Conservation (phyloP, 306 rosid genomes). For the Cucumis melo region DNA sequence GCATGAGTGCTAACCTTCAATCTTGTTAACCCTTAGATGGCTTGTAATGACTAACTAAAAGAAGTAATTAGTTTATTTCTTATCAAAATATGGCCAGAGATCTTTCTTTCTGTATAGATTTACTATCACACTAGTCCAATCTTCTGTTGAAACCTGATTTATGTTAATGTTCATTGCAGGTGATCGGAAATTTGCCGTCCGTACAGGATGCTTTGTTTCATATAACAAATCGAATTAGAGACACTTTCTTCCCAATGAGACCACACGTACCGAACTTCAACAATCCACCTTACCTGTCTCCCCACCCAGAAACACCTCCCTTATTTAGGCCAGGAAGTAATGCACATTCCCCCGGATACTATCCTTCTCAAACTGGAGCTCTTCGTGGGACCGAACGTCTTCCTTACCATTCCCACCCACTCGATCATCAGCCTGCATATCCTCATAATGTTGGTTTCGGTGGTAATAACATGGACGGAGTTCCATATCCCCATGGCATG, state of each 20-base stretch:
- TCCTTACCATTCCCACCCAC: constrained; percentile 33
- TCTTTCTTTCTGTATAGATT: not conserved
- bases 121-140: not conserved
- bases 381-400: constrained; percentile 57
- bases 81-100: not conserved
- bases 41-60: not conserved
- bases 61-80: not conserved
- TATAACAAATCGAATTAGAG: constrained; percentile 66
- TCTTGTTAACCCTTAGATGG: not conserved
- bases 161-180: constrained; percentile 27
- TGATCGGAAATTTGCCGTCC: constrained; percentile 51
- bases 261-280: constrained; percentile 47
- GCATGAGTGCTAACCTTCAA: too few species aligned
- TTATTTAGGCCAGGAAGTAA: constrained; percentile 52
- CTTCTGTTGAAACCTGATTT: not conserved
- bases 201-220: constrained; percentile 90
- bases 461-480: constrained; percentile 52
- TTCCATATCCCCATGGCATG: constrained; percentile 44
- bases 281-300: constrained; percentile 38
- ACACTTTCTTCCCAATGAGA: constrained; percentile 55
- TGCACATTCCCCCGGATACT: constrained; percentile 46
- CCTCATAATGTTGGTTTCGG: constrained; percentile 31
- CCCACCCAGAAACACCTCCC: constrained; percentile 57
- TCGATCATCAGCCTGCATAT: constrained; percentile 44
- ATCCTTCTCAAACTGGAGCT: constrained; percentile 44